Conservation (phyloP, 805 yeast genomes). For the Candida germanica region DNA sequence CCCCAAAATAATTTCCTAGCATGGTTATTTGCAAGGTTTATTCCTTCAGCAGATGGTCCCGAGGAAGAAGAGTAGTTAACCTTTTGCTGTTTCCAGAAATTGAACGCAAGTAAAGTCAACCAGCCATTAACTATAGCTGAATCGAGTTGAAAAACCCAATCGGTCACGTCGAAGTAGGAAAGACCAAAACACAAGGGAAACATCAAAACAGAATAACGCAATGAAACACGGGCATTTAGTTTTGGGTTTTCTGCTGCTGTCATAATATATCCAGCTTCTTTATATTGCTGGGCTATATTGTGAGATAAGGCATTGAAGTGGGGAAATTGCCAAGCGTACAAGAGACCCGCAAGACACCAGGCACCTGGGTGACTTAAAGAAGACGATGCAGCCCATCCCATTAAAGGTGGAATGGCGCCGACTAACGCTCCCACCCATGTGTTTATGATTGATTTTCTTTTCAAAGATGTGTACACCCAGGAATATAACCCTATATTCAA, state of each 20-base stretch:
- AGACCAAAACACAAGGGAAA: slow-evolving; percentile 89
- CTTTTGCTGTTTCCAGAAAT: slow-evolving; percentile 84
- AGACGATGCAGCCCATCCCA: slow-evolving; percentile 96
- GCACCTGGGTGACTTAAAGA: slow-evolving; percentile 84
- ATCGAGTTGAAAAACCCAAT: slow-evolving; percentile 75
- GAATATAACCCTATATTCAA: slow-evolving; percentile 79
- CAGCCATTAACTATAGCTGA: slow-evolving; percentile 81
- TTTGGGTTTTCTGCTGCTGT: slow-evolving; percentile 90
- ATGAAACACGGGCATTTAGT: slow-evolving; percentile 88
- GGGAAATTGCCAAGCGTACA: slow-evolving; percentile 98
- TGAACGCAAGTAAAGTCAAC: slow-evolving; percentile 74
- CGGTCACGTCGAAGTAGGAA: slow-evolving; percentile 76
- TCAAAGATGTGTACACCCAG: slow-evolving; percentile 88
- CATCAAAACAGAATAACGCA: slow-evolving; percentile 88
- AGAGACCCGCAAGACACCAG: slow-evolving; percentile 85
- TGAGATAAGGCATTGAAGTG: slow-evolving; percentile 93
- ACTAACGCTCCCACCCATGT: slow-evolving; percentile 99
- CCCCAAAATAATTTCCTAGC: slow-evolving; percentile 93
- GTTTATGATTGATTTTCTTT: slow-evolving; percentile 78
- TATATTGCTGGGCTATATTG: slow-evolving; percentile 82
- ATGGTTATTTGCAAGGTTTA: slow-evolving; percentile 56
- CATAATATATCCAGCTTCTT: slow-evolving; percentile 96
- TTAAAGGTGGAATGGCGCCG: slow-evolving; percentile 96
- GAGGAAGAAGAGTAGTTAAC: slow-evolving; percentile 46
- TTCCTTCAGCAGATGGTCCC: slow-evolving; percentile 52